Base-by-base conservation (phyloP, 164 flowering plant genomes). In the Malania oleifera region DNA sequence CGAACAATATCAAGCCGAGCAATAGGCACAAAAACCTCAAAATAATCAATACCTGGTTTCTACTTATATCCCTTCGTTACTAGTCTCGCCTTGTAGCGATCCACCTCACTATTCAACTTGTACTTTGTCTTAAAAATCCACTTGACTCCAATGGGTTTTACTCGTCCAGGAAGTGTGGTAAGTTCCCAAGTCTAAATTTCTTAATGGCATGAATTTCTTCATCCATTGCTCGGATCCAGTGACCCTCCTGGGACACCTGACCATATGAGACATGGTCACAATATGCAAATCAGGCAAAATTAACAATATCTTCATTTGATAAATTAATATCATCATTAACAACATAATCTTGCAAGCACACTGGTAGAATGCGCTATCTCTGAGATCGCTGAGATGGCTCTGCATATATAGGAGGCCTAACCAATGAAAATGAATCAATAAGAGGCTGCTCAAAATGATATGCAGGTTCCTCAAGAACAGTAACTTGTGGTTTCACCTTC, bases 151-250 rank as follows among this genome's bases (percentile, higher is more conserved):
- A 69, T 60, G 0, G n/a, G 9, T 52, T 22, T 31, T n/a, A n/a
- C 27, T 26, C 14, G 11, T 31, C 23, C 2, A 69, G 64, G 2
- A 27, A 2, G 5, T 52, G 41, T 4, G 43, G 54, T 3, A 70
- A n/a, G 14, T 25, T 57, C 61, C 70, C 64, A 66, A 1, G 70
- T 66, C 2, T 47, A 10, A 38, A 65, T 70, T 37, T 56, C 55
- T 24, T 25, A n/a, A 61, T 51, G 14, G 37, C 43, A 2, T 1
- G 8, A 7, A 61, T 52, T 29, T 62, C 64, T 24, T 62, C 43
- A 13, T 48, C 40, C 70, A 61, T 67, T 2, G 65, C 66, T 13
- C 22, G 10, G 7, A 2, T 18, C 59, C 57, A 61, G 1, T 49
- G 37, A 15, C 43, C 20, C 3, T 39, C 24, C 24, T 48, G 13